These are phyloP conservation scores for Emmonsia crescens DNA, from an alignment of 2,329 filamentous ascomycete genomes.

Conservation along the genomic window DNA sequence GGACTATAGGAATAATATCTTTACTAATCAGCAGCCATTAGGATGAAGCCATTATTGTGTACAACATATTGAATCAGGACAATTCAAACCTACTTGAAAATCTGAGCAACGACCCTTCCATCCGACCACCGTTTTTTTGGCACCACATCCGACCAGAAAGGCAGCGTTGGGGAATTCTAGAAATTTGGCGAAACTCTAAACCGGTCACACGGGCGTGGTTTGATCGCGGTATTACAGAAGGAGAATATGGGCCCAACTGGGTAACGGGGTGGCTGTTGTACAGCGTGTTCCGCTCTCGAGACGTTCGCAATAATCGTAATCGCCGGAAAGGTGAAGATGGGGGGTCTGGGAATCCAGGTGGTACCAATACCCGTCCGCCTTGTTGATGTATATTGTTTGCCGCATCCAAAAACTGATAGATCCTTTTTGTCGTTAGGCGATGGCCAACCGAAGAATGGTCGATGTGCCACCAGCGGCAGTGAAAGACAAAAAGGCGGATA, in stretches of 20 bases:
- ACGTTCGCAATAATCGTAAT: constrained; percentile 38
- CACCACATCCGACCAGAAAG: constrained; percentile 36
- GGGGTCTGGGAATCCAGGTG: constrained; percentile 8
- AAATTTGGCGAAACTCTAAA: constrained; percentile 33
- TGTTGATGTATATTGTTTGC: background rate
- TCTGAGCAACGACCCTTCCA: constrained; percentile 26
- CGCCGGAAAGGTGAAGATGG: constrained; percentile 27
- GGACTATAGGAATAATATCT: background rate
- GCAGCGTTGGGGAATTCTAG: constrained; percentile 32
- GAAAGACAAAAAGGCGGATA: constrained; percentile 22
- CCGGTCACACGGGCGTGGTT: constrained; percentile 30
- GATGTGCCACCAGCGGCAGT: constrained; percentile 16
- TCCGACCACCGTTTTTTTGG: constrained; percentile 36
- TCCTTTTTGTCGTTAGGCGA: constrained; percentile 11
- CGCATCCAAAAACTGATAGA: background rate
- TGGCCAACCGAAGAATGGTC: constrained; percentile 16
- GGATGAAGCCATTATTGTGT: constrained; percentile 36
- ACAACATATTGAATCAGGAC: constrained; percentile 33
- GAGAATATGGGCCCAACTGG: constrained; percentile 38
- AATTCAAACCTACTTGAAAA: constrained; percentile 32
- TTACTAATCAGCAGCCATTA: constrained; percentile 12
- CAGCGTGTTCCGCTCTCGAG: constrained; percentile 38
- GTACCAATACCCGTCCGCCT: background rate
- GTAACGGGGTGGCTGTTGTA: constrained; percentile 38
- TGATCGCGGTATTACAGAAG: constrained; percentile 29